Evolutionary conservation across 129 eudicot species (phyloP), one percentile per base, ranked within the genome.

Genomic region (Centaurea solstitialis): DNA sequence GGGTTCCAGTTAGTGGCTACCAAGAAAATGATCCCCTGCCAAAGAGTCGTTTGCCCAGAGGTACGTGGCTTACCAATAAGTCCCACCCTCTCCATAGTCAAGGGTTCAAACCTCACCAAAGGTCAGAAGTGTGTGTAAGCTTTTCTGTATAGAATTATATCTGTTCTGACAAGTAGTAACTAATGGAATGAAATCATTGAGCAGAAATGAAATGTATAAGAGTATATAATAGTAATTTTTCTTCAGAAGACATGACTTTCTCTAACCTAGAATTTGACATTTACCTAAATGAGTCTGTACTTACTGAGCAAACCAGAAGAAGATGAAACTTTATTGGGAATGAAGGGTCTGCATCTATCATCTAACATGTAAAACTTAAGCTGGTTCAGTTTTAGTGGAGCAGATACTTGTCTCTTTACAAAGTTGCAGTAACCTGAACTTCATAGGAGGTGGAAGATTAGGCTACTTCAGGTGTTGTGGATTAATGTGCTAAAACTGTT

Each of bases 331-430:
- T 61, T 61, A 18, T 61, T 6, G 26, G 26, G 28, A 61, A 61
- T 61, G n/a, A 73, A 73, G 66, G 59, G 66, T 20, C 77, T 39
- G 26, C 50, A 39, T 72, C 26, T 23, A 38, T 39, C 64, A 73
- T 73, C 30, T 41, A 43, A 28, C 5, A 23, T 20, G 38, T 50
- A 73, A 41, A 41, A 41, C 37, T 22, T 17, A 73, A 17, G 13
- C 40, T 72, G 47, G 59, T 73, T 30, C 28, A 5, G 77, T 28
- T 73, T 40, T 59, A n/a, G 30, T 12, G 28, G 15, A 72, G 76
- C 76, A 37, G 50, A 72, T 7, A 18, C 59, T 50, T 72, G 59
- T 12, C 59, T 47, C 17, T 47, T 26, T 47, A 47, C 6, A 47
- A 47, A 47, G 59, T 47, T 47, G 18, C 59, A 47, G 59, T 47